Base-by-base conservation (phyloP, 805 yeast genomes). In the Wickerhamomyces tratensis region DNA sequence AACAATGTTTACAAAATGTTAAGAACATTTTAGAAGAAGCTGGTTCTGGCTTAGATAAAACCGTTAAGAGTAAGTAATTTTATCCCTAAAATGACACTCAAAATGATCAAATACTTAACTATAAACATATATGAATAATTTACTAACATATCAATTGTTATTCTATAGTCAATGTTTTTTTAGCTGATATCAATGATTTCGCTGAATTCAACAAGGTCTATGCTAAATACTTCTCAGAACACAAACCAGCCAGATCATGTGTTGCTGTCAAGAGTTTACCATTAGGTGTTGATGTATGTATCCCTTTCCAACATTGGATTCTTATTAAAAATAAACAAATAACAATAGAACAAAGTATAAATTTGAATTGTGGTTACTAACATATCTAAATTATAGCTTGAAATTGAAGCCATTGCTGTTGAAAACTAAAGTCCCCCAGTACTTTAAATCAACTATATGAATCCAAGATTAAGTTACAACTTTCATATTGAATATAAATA, bases 201-300 rank as follows among this genome's bases (percentile, higher is more conserved):
- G 86, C 76, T 47, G 83, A 77, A 49, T 85, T 93, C 71, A 93
- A 93, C 70, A 74, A 71, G 51, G 95, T 86, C 41, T 93, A 93
- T 67, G 79, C 77, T 41, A 62, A 80, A 64, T 81, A 84, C 67
- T 86, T 86, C 69, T 73, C 61, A 57, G 69, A 65, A 39, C 91
- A 82, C 68, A 83, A 82, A 63, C 98, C 98, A 37, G 98, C 98
- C 35, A 86, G 98, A 76, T 86, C 97, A 2, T 93, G 97, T 72
- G 95, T 93, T 54, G 97, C 97, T 38, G 98, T 89, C 49, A 82
- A 80, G 65, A 79, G 77, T 49, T 79, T 93, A 54, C 98, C 98
- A 47, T 76, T 93, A 63, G 87, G 87, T 47, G 86, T 79, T 47
- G 85, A 77, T 48, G 72, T 70, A 51, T 26, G 62, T 59, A 40